phyloP scores from a whole-genome alignment of 2,329 filamentous ascomycete species.

The Xylariaceae sp. region DNA sequence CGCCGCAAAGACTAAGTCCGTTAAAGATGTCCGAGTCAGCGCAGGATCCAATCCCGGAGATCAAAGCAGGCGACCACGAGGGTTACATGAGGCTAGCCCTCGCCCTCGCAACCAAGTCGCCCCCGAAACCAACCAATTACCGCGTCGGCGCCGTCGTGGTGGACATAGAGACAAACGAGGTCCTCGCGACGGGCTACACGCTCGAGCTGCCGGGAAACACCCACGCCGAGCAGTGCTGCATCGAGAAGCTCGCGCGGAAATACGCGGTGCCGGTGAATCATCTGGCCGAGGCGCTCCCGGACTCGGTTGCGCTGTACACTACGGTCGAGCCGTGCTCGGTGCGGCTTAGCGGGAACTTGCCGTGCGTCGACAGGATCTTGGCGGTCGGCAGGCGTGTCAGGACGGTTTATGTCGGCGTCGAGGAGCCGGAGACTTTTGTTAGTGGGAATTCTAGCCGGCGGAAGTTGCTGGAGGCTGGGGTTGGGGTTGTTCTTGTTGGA shows the following conservation, averaged over 20 bases:
- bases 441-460: constrained; percentile 70
- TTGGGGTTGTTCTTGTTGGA: constrained; percentile 66
- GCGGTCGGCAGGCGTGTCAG: constrained; percentile 58
- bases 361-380: constrained; percentile 78
- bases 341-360: constrained; percentile 67
- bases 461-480: constrained; percentile 66
- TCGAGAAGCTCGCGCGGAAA: constrained; percentile 63
- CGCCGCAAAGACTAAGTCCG: neutral
- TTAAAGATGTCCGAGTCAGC: constrained; percentile 18
- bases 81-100: constrained; percentile 66
- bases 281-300: constrained; percentile 49
- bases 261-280: constrained; percentile 49
- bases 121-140: constrained; percentile 86
- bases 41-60: constrained; percentile 16
- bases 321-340: constrained; percentile 85
- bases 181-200: constrained; percentile 82
- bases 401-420: constrained; percentile 80
- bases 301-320: constrained; percentile 70
- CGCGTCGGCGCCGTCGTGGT: constrained; percentile 90
- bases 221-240: constrained; percentile 90
- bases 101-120: constrained; percentile 70
- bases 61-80: constrained; percentile 41
- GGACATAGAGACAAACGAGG: constrained; percentile 48
- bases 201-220: constrained; percentile 89
- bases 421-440: constrained; percentile 88